Conservation (phyloP, 352 stramenopile genomes). For the Elongisporangium prolatum region DNA sequence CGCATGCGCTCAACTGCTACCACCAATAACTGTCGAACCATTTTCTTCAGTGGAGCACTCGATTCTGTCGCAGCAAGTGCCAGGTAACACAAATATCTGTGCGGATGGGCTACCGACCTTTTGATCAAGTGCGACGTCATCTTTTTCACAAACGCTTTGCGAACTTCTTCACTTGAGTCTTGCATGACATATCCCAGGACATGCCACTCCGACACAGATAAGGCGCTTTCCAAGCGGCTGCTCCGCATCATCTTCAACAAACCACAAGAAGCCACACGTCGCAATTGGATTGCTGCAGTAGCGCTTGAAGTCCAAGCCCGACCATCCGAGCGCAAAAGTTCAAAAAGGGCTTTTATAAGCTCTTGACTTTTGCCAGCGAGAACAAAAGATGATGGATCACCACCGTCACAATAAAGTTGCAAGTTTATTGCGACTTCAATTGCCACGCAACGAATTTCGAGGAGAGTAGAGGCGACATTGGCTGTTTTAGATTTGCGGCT, state of each 20-base stretch:
- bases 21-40: slow-evolving; percentile 35
- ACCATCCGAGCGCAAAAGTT: slow-evolving; percentile 55
- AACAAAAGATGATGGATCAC: slow-evolving; percentile 2
- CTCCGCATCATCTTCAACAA: slow-evolving; percentile 67
- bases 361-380: slow-evolving; percentile 19
- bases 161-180: slow-evolving; percentile 72
- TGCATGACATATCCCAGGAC: slow-evolving; percentile 70
- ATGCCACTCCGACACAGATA: slow-evolving; percentile 69
- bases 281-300: slow-evolving; percentile 37
- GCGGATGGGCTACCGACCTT: slow-evolving; percentile 42
- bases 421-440: slow-evolving; percentile 63
- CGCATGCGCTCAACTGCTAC: slow-evolving; percentile 70
- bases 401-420: slow-evolving; percentile 33
- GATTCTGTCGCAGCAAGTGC: slow-evolving; percentile 57
- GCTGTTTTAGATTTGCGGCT: slow-evolving; percentile 1
- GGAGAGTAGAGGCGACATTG: slow-evolving; percentile 8
- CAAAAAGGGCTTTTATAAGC: slow-evolving; percentile 52
- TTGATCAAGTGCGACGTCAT: slow-evolving; percentile 72
- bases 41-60: slow-evolving; percentile 50
- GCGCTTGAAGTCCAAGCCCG: slow-evolving; percentile 34
- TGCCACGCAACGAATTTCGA: slow-evolving; percentile 50
- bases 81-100: slow-evolving; percentile 83
- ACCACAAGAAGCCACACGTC: slow-evolving; percentile 37
- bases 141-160: slow-evolving; percentile 65
- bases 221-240: slow-evolving; percentile 38